Base-by-base conservation (phyloP, 2,329 filamentous ascomycete species). In the Pezicula rhizophila region DNA sequence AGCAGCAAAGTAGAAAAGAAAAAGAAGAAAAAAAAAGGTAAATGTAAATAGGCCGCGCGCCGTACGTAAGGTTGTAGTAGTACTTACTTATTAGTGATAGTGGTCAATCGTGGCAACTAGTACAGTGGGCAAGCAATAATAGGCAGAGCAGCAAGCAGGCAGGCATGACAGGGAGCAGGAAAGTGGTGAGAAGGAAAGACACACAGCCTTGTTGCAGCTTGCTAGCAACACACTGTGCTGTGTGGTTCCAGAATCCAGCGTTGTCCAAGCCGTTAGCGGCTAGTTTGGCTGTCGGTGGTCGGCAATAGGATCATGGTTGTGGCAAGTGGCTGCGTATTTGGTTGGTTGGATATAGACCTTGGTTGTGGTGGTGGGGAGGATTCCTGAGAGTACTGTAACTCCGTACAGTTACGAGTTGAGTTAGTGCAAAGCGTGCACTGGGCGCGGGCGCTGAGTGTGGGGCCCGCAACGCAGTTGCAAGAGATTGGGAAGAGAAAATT, bases 41-140 rank as follows among this genome's bases (percentile, higher is more conserved):
- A 52, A 49, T 49, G 48, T 44, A 48, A 38, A 38, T 7, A 56
- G 41, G 50, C 50, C 42, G 50, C 42, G 48, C 54, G 47, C 54
- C 52, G 50, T 56, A 47, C 45, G 47, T 45, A 34, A 35, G 15
- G 41, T 37, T 18, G 35, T 14, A 38, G 35, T 38, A 15, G n/a
- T n/a, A n/a, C n/a, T n/a, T 31, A 31, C 11, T 31, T 14, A 15
- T 8, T 15, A 38, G 35, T 15, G 23, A 15, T 15, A n/a, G n/a
- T 15, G 18, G 35, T 15, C 14, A 14, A 8, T 20, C 14, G 35
- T 20, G 14, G 15, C 33, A 20, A 38, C 35, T 8, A 20, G n/a
- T 10, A 12, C 35, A 38, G 11, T 18, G 3, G 18, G 18, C 18
- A 18, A 18, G 33, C 23, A 23, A 23, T 23, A 23, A 23, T 23